These are phyloP conservation scores for Botryotinia globosa DNA, from an alignment of 2,329 filamentous ascomycete species.

Conservation along the genomic window DNA sequence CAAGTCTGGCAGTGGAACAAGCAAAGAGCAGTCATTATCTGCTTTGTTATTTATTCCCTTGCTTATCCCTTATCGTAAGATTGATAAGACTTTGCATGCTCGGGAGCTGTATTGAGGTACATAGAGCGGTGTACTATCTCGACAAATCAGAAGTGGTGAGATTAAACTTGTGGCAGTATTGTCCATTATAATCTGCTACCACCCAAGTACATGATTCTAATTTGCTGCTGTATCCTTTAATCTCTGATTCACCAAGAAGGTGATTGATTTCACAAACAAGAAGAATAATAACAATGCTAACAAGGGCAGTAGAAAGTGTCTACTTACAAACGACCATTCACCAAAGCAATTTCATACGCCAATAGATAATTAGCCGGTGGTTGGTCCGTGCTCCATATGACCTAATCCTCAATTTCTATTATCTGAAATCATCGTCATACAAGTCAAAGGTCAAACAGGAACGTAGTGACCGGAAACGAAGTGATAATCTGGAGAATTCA, in stretches of 20 bases:
- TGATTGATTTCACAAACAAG: background rate
- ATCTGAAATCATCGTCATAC: background rate
- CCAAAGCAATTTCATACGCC: too few relatives aligned
- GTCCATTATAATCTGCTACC: background rate
- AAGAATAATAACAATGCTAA: background rate
- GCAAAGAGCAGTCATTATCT: background rate
- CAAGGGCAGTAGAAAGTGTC: background rate
- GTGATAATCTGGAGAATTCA: background rate
- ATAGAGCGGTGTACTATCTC: background rate
- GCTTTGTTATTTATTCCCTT: constrained; percentile 16
- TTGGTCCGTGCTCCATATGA: background rate
- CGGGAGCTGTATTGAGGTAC: background rate
- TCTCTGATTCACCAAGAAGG: background rate
- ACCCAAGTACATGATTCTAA: background rate
- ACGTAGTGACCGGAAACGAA: background rate
- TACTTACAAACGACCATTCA: background rate
- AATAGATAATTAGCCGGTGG: background rate
- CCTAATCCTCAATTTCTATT: background rate
- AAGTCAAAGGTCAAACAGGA: background rate
- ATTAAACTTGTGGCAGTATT: background rate
- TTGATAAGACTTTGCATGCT: background rate
- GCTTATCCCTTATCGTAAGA: constrained; percentile 3
- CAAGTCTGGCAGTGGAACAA: background rate
- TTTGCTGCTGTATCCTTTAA: background rate
- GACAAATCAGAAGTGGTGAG: background rate